Evolutionary conservation across 1,284 basidiomycete species (phyloP), one percentile per base, ranked within the genome.

Genomic region (Cryptococcus depauperatus): DNA sequence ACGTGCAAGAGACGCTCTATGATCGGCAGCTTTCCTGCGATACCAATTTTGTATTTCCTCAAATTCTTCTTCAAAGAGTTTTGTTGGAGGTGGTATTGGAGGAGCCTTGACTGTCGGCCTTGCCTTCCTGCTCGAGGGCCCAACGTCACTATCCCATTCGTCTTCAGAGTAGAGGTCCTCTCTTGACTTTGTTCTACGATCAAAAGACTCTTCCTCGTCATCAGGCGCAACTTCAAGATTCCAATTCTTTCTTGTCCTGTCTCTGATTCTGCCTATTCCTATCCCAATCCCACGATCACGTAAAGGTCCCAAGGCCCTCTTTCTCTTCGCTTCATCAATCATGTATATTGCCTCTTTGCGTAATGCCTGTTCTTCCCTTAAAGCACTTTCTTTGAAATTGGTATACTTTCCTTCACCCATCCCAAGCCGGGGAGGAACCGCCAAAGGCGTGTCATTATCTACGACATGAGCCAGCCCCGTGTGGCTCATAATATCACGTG

Each of bases 321-420:
- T 41, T 37, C 35, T 56, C 50, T 30, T 44, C 18, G 60, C 52
- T 11, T 39, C 35, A 5, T 54, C 39, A 16, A 64, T 59, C 25
- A 67, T 59, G 35, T 54, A 55, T 4, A 46, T 23, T 7, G 60
- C 64, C 40, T 66, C 64, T 5, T 41, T 57, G 27, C 62, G 56
- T 25, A 59, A 45, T 1, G 40, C 18, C 8, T 51, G 52, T 39
- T 60, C 57, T 19, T 51, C 35, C 22, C 57, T 39, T 9, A 61
- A 14, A 37, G 60, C 58, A 26, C 60, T 62, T 41, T 62, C 55
- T 13, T 54, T 49, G 34, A 10, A 14, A 4, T 37, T 8, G 13
- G 35, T 11, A 30, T 57, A 54, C 0, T 32, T 16, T 4, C 42
- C 51, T 10, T 60, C 58, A 8, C 60, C 62, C 59, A 62, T 56